phyloP scores from a whole-genome alignment of 2,329 filamentous ascomycete species.

The Stachybotrys echinatus region DNA sequence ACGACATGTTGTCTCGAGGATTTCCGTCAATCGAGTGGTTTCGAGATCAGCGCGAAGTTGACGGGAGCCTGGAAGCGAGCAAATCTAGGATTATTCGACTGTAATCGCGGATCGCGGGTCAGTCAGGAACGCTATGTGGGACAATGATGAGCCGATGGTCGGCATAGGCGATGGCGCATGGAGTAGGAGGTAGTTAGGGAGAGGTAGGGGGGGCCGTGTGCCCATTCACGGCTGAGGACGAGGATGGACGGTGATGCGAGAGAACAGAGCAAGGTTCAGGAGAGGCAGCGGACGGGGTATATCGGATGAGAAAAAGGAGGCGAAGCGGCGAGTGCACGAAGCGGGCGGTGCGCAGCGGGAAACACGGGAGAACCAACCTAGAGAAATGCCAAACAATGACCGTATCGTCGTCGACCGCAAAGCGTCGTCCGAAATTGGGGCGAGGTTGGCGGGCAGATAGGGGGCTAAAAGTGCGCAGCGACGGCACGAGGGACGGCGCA shows the following conservation, averaged over 20 bases:
- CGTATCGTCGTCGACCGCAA: not conserved
- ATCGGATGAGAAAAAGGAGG: not conserved
- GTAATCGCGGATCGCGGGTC: no score
- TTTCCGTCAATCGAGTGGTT: not conserved
- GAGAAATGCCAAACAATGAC: not conserved
- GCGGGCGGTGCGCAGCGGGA: no score
- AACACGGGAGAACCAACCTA: not conserved
- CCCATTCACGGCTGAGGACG: not conserved
- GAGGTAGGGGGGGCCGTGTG: not conserved
- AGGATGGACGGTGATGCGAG: not conserved
- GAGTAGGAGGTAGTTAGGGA: not conserved
- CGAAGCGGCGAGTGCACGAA: not conserved
- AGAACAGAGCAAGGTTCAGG: not conserved
- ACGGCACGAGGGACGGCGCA: not conserved
- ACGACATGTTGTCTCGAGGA: conserved; percentile 30
- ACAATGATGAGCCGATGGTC: no score
- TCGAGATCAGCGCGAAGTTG: no score
- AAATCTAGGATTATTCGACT: no score
- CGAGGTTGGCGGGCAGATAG: not conserved
- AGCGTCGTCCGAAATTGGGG: not conserved
- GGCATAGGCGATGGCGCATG: not conserved
- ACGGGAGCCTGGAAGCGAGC: no score
- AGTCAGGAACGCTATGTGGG: no score
- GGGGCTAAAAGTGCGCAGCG: not conserved
- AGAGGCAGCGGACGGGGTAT: not conserved